Conservation (phyloP, 768 basidiomycete genomes). For the Rhodosporidiobolus sp. region DNA sequence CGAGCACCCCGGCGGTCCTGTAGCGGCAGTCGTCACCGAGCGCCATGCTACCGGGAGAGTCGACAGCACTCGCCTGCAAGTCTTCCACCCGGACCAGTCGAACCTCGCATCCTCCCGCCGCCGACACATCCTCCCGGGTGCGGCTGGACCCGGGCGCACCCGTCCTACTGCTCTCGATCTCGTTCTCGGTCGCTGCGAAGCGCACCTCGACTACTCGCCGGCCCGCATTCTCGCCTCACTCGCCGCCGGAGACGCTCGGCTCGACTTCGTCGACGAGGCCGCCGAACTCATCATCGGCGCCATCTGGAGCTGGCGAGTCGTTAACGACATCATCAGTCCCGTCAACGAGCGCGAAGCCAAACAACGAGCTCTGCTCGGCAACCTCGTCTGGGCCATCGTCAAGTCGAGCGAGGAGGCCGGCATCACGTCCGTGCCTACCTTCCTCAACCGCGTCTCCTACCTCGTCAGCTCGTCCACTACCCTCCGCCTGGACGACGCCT, state of each 20-base stretch:
- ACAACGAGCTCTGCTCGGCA: not conserved
- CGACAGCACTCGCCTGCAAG: constrained; percentile 6
- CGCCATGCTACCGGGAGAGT: not conserved
- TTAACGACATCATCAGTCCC: constrained; percentile 16
- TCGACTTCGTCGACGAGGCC: constrained; percentile 40
- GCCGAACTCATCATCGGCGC: constrained; percentile 42
- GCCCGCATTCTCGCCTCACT: not conserved
- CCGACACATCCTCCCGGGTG: constrained; percentile 1
- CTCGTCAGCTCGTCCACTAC: constrained; percentile 71
- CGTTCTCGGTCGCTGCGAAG: constrained; percentile 5
- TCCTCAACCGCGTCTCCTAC: constrained; percentile 77
- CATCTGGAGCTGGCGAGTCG: constrained; percentile 37
- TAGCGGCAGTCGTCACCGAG: not conserved
- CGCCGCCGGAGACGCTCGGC: constrained; percentile 15
- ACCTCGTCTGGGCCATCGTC: constrained; percentile 25
- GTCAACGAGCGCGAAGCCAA: constrained; percentile 4
- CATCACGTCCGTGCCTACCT: constrained; percentile 61
- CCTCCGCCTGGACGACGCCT: constrained; percentile 65
- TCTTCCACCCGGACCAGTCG: constrained; percentile 16
- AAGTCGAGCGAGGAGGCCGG: constrained; percentile 18
- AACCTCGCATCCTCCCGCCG: not conserved
- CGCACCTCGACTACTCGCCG: not conserved
- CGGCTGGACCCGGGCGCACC: not conserved
- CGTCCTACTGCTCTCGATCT: constrained; percentile 27
- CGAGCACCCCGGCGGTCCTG: not conserved